Evolutionary conservation across 345 rosid genomes (phyloP).

Genomic region (Eucalyptus fibrosa): DNA sequence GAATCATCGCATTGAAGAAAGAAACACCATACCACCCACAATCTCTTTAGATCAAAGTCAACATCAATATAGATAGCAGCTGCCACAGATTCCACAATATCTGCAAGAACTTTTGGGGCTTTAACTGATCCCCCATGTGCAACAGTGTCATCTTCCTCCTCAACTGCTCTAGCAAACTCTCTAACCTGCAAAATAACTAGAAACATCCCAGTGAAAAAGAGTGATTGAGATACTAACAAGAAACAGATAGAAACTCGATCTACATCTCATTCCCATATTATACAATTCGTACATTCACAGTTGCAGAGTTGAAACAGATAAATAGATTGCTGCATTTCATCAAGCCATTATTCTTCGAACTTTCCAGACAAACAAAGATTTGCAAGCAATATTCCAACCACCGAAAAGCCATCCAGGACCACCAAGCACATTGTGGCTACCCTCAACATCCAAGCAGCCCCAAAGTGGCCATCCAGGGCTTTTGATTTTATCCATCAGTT

Average conservation of each 20-base stretch:
- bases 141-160: conserved; percentile 30
- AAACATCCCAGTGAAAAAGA: neutral
- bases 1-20: neutral
- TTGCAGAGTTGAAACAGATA: neutral
- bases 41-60: conserved; percentile 31
- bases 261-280: neutral
- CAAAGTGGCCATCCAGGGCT: neutral
- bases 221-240: neutral
- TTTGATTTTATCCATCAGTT: neutral
- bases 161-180: conserved; percentile 44
- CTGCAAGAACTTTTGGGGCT: conserved; percentile 84
- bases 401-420: neutral
- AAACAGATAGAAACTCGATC: neutral
- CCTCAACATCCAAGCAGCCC: neutral
- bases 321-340: neutral
- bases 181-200: conserved; percentile 19
- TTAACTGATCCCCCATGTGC: conserved; percentile 51
- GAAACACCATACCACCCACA: conserved; percentile 58
- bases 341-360: neutral
- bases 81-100: conserved; percentile 61
- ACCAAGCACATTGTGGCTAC: neutral
- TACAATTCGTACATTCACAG: neutral
- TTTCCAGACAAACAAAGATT: neutral
- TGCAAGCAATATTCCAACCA: neutral
- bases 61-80: conserved; percentile 65